Base-by-base conservation (phyloP, 2,329 filamentous ascomycete genomes). In the Neurospora crassa region DNA sequence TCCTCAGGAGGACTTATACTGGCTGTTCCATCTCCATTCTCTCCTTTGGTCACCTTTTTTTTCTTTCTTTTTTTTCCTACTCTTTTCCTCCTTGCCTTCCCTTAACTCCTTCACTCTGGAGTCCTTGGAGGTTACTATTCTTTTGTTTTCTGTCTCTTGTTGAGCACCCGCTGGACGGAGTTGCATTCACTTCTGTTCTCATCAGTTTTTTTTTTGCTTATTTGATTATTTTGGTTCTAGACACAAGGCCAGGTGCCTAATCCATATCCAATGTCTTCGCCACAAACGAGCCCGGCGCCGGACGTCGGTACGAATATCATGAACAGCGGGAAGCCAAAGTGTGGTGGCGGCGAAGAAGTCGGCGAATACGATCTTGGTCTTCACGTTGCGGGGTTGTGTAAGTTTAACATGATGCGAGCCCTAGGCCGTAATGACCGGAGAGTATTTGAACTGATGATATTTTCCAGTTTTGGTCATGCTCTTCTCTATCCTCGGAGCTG, bases 401-500 rank as follows among this genome's bases (percentile, higher is more conserved):
- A 80, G 82, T 79, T 11, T 2, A 43, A 24, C 72, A 69, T 40
- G 8, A 29, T 18, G 20, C 37, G 16, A 67, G 45, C 45, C 18
- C 24, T 12, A 7, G 43, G 6, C 47, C 20, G 24, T 53, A 20
- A n/a, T 20, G 18, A 24, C 7, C 18, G 40, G 2, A n/a, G 14
- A 34, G n/a, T 6, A 29, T 20, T 5, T 45, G 45, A 53, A 68
- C 73, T 75, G 69, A 75, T 70, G 72, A 72, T 37, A 18, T 70
- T 34, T 34, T 67, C 20, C 67, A 83, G 82, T 83, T 69, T 72
- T 83, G 73, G 82, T 84, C 41, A 73, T 84, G 70, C 72, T 68
- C 12, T 79, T 80, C 53, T 84, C 82, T 3, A 78, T 81, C 53
- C 79, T 82, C 68, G 82, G 84, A 40, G 84, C 83, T 74, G 85